Conservation (phyloP, 2,329 filamentous ascomycete species). For the Fusarium sublunatum region DNA sequence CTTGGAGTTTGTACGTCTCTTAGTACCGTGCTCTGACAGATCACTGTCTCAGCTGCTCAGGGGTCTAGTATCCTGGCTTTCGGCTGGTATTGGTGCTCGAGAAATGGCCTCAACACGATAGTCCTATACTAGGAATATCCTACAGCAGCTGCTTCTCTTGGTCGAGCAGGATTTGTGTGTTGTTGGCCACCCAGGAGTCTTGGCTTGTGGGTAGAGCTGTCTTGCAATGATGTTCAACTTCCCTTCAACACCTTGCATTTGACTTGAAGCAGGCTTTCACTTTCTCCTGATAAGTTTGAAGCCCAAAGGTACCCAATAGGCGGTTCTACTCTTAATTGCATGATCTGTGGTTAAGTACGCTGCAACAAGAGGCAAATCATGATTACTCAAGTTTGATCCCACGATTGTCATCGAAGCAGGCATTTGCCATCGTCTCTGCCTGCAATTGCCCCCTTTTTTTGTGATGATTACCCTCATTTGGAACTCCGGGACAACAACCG, state of each 20-base stretch:
- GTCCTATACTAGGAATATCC: slow-evolving; percentile 16
- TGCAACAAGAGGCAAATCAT: background rate
- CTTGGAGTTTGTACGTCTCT: background rate
- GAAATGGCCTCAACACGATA: slow-evolving; percentile 24
- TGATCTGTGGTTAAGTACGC: background rate
- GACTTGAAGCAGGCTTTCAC: background rate
- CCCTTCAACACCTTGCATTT: background rate
- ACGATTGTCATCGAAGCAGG: background rate
- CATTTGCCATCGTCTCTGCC: background rate
- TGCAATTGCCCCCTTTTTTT: too few species aligned
- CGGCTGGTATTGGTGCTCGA: slow-evolving; percentile 27
- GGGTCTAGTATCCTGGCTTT: slow-evolving; percentile 26
- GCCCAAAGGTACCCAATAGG: background rate
- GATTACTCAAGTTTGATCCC: background rate
- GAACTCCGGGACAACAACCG: background rate
- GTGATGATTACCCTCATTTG: too few species aligned
- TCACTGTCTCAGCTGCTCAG: slow-evolving; percentile 28
- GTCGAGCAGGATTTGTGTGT: slow-evolving; percentile 3
- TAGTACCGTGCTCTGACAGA: slow-evolving; percentile 11
- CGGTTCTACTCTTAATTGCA: background rate
- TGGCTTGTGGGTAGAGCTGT: slow-evolving; percentile 8
- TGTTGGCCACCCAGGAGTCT: background rate
- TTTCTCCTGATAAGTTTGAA: background rate
- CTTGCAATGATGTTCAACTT: slow-evolving; percentile 1
- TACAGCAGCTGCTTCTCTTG: slow-evolving; percentile 26